Conservation (phyloP, 805 yeast genomes). For the Sugiyamaella valdiviana region DNA sequence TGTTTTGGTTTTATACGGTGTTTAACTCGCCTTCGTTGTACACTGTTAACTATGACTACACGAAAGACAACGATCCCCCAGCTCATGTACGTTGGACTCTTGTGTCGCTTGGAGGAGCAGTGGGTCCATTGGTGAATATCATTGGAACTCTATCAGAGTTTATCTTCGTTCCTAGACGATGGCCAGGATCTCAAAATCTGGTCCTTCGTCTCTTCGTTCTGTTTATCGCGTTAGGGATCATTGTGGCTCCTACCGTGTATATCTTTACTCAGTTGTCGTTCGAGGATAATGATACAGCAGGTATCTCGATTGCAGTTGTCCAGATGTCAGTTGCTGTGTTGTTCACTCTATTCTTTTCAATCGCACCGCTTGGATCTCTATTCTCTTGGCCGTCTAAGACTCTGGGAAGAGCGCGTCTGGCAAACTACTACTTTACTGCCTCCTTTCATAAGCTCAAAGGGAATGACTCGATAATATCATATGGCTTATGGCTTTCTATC, state of each 20-base stretch:
- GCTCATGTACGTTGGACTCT: constrained; percentile 91
- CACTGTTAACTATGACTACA: constrained; percentile 70
- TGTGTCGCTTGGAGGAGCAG: constrained; percentile 84
- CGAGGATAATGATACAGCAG: constrained; percentile 37
- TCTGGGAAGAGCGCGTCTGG: constrained; percentile 77
- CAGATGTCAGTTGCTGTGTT: constrained; percentile 83
- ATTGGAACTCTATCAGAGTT: constrained; percentile 87
- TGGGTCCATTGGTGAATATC: constrained; percentile 76
- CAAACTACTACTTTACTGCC: constrained; percentile 94
- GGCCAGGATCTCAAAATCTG: constrained; percentile 99
- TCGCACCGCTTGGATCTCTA: constrained; percentile 94
- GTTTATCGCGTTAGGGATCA: constrained; percentile 46
- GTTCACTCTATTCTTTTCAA: constrained; percentile 79
- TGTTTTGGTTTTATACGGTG: constrained; percentile 93
- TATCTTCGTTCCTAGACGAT: constrained; percentile 92
- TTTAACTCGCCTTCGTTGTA: constrained; percentile 88
- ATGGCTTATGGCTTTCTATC: constrained; percentile 81
- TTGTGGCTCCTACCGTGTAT: constrained; percentile 47
- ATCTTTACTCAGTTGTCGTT: constrained; percentile 40
- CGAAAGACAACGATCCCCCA: constrained; percentile 55
- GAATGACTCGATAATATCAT: constrained; percentile 92
- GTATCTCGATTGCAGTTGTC: constrained; percentile 62
- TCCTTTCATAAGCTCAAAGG: constrained; percentile 77
- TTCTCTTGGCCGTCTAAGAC: constrained; percentile 46
- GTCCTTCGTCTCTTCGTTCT: constrained; percentile 79